Percentiles rank a stretch among this genome's conserved stretches.
Evolutionary conservation across 345 rosid genomes (phyloP).

Genomic region (Orychophragmus violaceus): DNA sequence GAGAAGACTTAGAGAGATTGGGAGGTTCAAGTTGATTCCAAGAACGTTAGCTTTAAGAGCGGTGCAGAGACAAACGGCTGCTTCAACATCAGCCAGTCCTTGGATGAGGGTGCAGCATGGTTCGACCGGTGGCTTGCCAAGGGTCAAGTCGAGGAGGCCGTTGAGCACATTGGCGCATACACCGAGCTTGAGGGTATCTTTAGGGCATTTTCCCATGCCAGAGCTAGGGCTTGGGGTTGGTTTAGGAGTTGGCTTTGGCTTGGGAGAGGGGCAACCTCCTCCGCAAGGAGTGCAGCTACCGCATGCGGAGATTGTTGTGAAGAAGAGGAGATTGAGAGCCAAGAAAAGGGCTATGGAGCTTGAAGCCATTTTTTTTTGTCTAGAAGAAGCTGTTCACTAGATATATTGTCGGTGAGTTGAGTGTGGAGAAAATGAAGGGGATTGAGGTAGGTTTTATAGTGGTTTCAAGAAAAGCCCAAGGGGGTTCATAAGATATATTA

Average conservation of each 20-base stretch:
- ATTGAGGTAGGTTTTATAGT: constrained; percentile 20
- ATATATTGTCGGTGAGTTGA: neutral
- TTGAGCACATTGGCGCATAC: constrained; percentile 47
- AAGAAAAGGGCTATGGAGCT: constrained; percentile 27
- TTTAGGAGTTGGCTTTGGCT: constrained; percentile 38
- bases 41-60: constrained; percentile 45
- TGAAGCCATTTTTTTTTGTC: constrained; percentile 24
- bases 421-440: constrained; percentile 21
- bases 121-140: constrained; percentile 42
- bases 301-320: constrained; percentile 32
- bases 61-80: constrained; percentile 55
- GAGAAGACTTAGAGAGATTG: constrained; percentile 45
- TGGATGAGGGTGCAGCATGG: constrained; percentile 48
- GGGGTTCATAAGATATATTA: neutral
- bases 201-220: constrained; percentile 35
- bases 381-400: constrained; percentile 4
- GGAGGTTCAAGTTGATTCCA: constrained; percentile 49
- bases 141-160: constrained; percentile 41
- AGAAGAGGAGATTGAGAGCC: constrained; percentile 22
- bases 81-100: constrained; percentile 50
- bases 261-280: constrained; percentile 51
- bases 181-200: constrained; percentile 46
- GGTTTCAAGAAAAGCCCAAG: constrained; percentile 10
- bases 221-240: constrained; percentile 30
- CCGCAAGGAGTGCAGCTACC: constrained; percentile 34